These are phyloP conservation scores for Patellaria atrata DNA, from an alignment of 495 filamentous ascomycete species.

Conservation along the genomic window DNA sequence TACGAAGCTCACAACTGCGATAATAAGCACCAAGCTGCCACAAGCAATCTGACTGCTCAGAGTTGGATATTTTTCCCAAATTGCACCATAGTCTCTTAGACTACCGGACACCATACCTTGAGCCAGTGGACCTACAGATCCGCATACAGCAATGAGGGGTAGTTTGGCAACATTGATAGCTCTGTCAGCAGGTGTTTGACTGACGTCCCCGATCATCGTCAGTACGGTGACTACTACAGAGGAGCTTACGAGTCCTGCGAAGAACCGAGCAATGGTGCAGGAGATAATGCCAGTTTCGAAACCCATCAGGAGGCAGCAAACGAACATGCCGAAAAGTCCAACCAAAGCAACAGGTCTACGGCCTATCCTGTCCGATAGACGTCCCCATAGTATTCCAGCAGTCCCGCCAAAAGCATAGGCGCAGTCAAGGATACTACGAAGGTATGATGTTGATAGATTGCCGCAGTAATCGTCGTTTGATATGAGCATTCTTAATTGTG, in stretches of 20 bases:
- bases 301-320: slow-evolving; percentile 31
- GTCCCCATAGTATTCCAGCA: slow-evolving; percentile 31
- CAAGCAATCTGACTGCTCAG: slow-evolving; percentile 31
- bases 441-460: slow-evolving; percentile 29
- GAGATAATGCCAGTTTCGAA: slow-evolving; percentile 28
- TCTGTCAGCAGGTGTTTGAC: slow-evolving; percentile 23
- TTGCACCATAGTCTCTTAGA: slow-evolving; percentile 21
- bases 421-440: slow-evolving; percentile 31
- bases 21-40: slow-evolving; percentile 27
- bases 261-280: slow-evolving; percentile 30
- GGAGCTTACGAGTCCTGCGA: slow-evolving; percentile 30
- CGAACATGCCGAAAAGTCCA: slow-evolving; percentile 27
- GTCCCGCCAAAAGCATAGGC: slow-evolving; percentile 34
- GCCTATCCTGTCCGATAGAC: slow-evolving; percentile 28
- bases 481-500: slow-evolving; percentile 32
- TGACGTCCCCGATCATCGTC: slow-evolving; percentile 34
- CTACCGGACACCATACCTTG: slow-evolving; percentile 22
- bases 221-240: slow-evolving; percentile 28
- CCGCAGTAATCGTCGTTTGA: slow-evolving; percentile 29
- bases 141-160: slow-evolving; percentile 30
- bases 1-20: slow-evolving; percentile 25
- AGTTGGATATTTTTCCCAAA: slow-evolving; percentile 30
- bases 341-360: slow-evolving; percentile 27
- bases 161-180: slow-evolving; percentile 30
- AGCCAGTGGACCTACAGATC: slow-evolving; percentile 30